Base-by-base conservation (phyloP, 2,329 filamentous ascomycete species). In the Diaporthe sp. region DNA sequence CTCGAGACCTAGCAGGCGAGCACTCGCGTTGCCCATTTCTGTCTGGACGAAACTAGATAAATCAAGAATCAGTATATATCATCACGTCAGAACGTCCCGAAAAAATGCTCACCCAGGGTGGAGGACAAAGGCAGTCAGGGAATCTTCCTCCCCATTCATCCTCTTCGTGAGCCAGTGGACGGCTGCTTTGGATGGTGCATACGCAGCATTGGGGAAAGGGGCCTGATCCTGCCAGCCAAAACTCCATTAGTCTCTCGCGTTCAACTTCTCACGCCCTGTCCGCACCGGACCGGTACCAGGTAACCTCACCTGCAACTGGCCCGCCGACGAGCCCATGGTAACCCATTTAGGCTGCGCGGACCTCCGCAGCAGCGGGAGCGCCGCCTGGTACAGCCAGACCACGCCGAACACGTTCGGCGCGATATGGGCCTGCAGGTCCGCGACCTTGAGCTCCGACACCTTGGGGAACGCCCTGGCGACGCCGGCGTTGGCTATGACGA, bases 401-500 rank as follows among this genome's bases (percentile, higher is more conserved):
- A 85, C 79, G 3, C 85, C 86, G 31, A 84, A 78, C 0, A 86
- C 79, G 77, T 90, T 90, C 60, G 86, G 78, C 0, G 84, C 78
- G 57, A 88, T 79, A 78, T 87, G 84, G 1, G 81, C 79, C 4
- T 79, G 53, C 55, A 89, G 73, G 31, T 86, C 83, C 7, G 81
- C 80, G 10, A 84, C 79, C 19, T 85, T 81, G 31, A 82, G 81
- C 15, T 83, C 81, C 3, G 78, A 74, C 1, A 85, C 82, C 0
- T 79, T 77, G 0, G 83, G 83, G 51, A 79, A 85, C 22, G 78
- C 68, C 5, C 81, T 80, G 6, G 79, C 79, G 15, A 88, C 85
- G 17, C 84, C 89, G 0, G 89, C 88, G 78, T 90, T 91, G 60
- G 88, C 86, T 71, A 91, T 86, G 2, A 91, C 84, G 8, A 89